A percentile compares a stretch with the other conserved stretches of the same genome.
Conservation (phyloP, 495 filamentous ascomycete genomes). For the Lasiosphaeriaceae sp. region DNA sequence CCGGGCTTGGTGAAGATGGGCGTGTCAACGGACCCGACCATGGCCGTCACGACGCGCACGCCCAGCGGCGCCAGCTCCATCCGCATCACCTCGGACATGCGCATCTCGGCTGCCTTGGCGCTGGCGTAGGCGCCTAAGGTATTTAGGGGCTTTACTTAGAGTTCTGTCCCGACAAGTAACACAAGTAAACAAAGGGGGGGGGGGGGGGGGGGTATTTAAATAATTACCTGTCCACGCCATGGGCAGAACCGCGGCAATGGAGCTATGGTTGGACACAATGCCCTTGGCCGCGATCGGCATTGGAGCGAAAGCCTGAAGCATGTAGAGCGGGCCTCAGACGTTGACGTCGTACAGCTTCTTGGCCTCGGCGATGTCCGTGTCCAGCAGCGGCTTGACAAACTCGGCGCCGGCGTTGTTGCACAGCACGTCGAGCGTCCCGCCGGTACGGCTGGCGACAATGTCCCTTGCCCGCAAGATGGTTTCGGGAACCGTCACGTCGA, state of each 20-base stretch:
- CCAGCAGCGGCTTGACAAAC: conserved; percentile 39
- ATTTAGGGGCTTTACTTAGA: too few relatives aligned
- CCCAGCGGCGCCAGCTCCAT: conserved; percentile 50
- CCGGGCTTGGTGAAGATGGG: neutral
- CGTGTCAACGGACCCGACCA: conserved; percentile 22
- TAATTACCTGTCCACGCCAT: conserved; percentile 5
- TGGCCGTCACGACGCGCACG: conserved; percentile 29
- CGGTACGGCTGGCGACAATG: conserved; percentile 17
- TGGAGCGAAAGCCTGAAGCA: conserved; percentile 49
- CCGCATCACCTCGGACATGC: conserved; percentile 41
- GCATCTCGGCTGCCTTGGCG: conserved; percentile 47
- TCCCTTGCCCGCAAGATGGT: conserved; percentile 38
- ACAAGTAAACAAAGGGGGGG: too few relatives aligned
- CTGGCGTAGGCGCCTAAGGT: conserved; percentile 39
- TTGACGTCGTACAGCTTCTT: conserved; percentile 50
- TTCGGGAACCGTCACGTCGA: conserved; percentile 44
- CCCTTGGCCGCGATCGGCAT: conserved; percentile 46
- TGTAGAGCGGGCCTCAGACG: conserved; percentile 45
- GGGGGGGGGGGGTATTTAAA: too few relatives aligned
- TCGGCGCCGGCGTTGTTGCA: conserved; percentile 52
- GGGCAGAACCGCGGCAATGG: conserved; percentile 22
- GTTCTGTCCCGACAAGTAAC: too few relatives aligned
- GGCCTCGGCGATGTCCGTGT: conserved; percentile 40
- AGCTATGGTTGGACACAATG: conserved; percentile 47
- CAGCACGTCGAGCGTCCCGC: conserved; percentile 44